Evolutionary conservation across 306 rosid species (phyloP).

Genomic region (Quercus bicolor): DNA sequence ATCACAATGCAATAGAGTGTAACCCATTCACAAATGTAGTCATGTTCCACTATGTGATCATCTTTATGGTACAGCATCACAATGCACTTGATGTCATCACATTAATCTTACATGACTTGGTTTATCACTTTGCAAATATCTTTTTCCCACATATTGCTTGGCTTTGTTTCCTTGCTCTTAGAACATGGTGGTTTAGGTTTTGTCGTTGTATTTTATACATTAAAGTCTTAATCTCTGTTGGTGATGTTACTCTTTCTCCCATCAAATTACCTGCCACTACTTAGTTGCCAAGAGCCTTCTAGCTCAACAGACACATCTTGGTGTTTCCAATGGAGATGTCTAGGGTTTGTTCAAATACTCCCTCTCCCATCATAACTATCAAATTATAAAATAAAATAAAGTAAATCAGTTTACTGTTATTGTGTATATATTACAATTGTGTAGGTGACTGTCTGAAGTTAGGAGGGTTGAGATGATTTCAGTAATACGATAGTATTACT

Average conservation of each 20-base stretch:
- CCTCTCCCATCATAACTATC: neutral
- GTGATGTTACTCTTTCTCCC: neutral
- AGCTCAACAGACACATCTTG: no score
- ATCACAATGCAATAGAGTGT: neutral
- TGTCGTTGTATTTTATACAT: neutral
- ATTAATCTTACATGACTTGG: neutral
- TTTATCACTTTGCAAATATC: neutral
- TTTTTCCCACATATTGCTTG: neutral
- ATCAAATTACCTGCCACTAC: neutral
- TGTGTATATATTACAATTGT: neutral
- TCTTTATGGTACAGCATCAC: no score
- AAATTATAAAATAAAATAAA: no score
- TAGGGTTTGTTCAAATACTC: neutral
- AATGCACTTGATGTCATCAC: no score
- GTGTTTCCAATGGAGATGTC: no score
- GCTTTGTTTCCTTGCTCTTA: neutral
- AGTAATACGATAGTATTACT: neutral
- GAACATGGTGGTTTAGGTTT: neutral
- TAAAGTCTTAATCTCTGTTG: neutral
- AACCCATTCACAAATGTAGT: neutral
- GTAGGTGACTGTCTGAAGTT: neutral
- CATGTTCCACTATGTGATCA: neutral
- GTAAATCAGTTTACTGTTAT: neutral
- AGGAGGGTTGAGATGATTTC: neutral
- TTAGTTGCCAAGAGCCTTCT: no score